Percentiles rank a stretch among this genome's conserved stretches.
Evolutionary conservation across 2,329 filamentous ascomycete species (phyloP).

Genomic region (Talaromyces sp.): DNA sequence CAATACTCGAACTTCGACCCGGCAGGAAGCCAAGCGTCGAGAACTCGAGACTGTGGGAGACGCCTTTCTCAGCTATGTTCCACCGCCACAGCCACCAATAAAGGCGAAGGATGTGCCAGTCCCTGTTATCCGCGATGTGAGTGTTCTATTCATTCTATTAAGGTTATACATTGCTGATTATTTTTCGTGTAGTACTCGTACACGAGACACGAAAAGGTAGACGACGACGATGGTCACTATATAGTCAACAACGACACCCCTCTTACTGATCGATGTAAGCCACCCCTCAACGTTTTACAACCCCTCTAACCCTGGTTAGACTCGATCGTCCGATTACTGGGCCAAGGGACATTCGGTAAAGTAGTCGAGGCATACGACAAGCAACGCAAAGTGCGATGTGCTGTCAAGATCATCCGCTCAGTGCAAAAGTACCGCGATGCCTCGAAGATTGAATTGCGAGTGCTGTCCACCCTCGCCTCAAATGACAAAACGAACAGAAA

Average conservation of each 20-base stretch:
- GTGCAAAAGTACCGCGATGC: slow-evolving; percentile 98
- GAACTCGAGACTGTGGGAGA: slow-evolving; percentile 67
- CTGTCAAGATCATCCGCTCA: slow-evolving; percentile 96
- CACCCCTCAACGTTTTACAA: slow-evolving; percentile 3
- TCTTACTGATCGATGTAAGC: slow-evolving; percentile 84
- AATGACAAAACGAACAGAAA: slow-evolving; percentile 92
- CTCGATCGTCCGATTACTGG: slow-evolving; percentile 80
- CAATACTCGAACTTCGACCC: slow-evolving; percentile 68
- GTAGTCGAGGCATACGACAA: slow-evolving; percentile 89
- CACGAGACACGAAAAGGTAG: slow-evolving; percentile 64
- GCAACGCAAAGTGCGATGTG: slow-evolving; percentile 71
- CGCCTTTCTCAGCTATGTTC: slow-evolving; percentile 72
- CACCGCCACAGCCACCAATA: slow-evolving; percentile 80
- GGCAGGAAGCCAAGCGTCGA: slow-evolving; percentile 74
- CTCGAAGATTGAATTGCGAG: slow-evolving; percentile 86
- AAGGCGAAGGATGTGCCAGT: slow-evolving; percentile 77
- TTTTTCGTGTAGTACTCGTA: slow-evolving; percentile 37
- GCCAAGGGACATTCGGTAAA: slow-evolving; percentile 97
- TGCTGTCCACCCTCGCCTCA: slow-evolving; percentile 82
- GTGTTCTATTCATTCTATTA: slow-evolving; percentile 18
- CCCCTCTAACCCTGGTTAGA: slow-evolving; percentile 49
- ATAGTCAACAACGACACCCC: slow-evolving; percentile 83
- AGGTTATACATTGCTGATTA: slow-evolving; percentile 1
- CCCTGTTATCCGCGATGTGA: slow-evolving; percentile 55
- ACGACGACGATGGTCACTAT: slow-evolving; percentile 96